Base-by-base conservation (phyloP, 2,329 filamentous ascomycete genomes). In the Truncatella angustata region DNA sequence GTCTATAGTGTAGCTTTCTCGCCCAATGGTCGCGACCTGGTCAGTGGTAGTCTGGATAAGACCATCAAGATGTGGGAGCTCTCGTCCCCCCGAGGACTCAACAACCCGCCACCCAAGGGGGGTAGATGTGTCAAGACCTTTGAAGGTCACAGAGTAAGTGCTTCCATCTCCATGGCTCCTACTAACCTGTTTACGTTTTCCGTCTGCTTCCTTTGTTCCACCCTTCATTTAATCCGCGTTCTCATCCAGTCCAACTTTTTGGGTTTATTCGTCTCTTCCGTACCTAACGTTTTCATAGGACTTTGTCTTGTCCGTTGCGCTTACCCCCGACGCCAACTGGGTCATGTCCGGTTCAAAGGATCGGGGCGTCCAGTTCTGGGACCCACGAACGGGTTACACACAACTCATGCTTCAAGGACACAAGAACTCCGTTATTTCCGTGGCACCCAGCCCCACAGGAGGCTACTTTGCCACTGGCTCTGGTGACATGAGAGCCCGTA, bases 21-120 rank as follows among this genome's bases (percentile, higher is more conserved):
- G 12, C 94, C 94, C 24, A 93, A 89, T 62, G 93, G 93, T 56
- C 89, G 91, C 63, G 90, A 96, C 60, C 85, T 99, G 36, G 93
- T 97, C 66, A 95, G 89, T 63, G 94, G 94, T 57, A 95, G 89
- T 79, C 76, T 97, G 61, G 94, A 99, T 70, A 96, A 96, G 79
- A 97, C 93, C 0, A 97, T 97, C 78, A 96, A 97, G 78, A 96
- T 97, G 88, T 99, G 94, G 92, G 92, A 97, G 76, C 81, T 99
- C 47, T 86, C 82, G 51, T 82, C 88, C 20, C 83, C 87, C 40
- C 82, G 88, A 60, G 82, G 86, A 63, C 80, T 85, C 54, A 79
- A 84, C 43, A 84, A 81, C 65, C 79, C 82, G 40, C 84, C 80
- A 28, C 81, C 86, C 7, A 95, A 94, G 77, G 88, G 88, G 32